A percentile compares a stretch with the other conserved stretches of the same genome.
phyloP scores from a whole-genome alignment of 2,329 filamentous ascomycete genomes.

The Sporothrix globosa region DNA sequence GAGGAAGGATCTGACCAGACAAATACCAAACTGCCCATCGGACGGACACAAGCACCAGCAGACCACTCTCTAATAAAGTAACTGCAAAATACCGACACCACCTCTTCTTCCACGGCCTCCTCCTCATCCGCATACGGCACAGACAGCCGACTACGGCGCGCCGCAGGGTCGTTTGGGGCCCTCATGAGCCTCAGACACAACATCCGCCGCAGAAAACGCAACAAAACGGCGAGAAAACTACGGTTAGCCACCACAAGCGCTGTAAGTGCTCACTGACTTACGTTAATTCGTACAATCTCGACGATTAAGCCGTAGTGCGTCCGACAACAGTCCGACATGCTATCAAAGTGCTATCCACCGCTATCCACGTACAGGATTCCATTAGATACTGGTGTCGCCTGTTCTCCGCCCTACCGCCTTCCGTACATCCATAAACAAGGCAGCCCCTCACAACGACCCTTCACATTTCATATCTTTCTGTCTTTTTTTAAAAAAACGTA shows the following conservation, averaged over 20 bases:
- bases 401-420: not conserved
- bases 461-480: not conserved
- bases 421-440: not conserved
- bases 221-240: not conserved
- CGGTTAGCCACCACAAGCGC: not conserved
- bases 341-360: slow-evolving; percentile 11
- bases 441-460: slow-evolving; percentile 3
- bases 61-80: slow-evolving; percentile 4
- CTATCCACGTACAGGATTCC: not conserved
- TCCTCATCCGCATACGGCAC: not conserved
- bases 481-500: too few relatives aligned
- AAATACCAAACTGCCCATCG: not conserved
- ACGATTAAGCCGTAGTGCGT: slow-evolving; percentile 1
- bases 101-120: not conserved
- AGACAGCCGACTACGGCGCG: not conserved
- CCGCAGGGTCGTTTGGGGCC: not conserved
- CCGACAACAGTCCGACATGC: too few relatives aligned
- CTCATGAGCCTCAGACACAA: slow-evolving; percentile 18
- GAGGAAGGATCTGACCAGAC: not conserved
- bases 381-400: slow-evolving; percentile 1
- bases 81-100: slow-evolving; percentile 1
- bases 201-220: not conserved
- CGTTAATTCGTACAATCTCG: not conserved
- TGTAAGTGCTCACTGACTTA: too few relatives aligned
- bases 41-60: too few relatives aligned